Evolutionary conservation across 164 flowering plant species (phyloP).

Genomic region (Taxillus chinensis): DNA sequence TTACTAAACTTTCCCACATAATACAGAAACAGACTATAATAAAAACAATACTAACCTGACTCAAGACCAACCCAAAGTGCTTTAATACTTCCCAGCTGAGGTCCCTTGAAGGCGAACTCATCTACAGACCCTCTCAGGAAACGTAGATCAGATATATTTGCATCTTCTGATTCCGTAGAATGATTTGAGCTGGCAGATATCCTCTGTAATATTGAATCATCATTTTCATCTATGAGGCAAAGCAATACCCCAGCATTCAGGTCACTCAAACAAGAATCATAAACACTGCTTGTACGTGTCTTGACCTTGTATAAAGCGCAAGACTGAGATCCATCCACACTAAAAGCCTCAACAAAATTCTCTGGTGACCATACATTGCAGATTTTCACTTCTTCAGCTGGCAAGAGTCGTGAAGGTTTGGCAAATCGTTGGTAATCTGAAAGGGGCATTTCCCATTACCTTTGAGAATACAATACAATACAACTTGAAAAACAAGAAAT

Average conservation of each 20-base stretch:
- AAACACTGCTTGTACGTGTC: constrained; percentile 49
- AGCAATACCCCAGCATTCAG: constrained; percentile 52
- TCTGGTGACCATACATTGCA: constrained; percentile 20
- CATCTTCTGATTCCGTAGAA: constrained; percentile 12
- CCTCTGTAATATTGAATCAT: constrained; percentile 63
- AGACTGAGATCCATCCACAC: constrained; percentile 16
- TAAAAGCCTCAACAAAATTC: constrained; percentile 13
- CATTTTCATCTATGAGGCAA: constrained; percentile 68
- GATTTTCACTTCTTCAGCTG: constrained; percentile 40
- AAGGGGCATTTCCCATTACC: not conserved
- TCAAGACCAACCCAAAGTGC: constrained; percentile 80
- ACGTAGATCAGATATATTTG: constrained; percentile 18
- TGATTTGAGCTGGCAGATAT: constrained; percentile 26
- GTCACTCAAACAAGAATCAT: constrained; percentile 55
- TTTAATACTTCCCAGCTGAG: constrained; percentile 41
- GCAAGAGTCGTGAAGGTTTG: constrained; percentile 56
- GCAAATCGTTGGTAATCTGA: constrained; percentile 73
- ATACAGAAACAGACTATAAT: too few relatives aligned
- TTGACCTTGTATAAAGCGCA: constrained; percentile 33
- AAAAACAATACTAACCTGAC: constrained; percentile 45
- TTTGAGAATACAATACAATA: not conserved
- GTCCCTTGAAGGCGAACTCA: constrained; percentile 59
- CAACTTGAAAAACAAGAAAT: not conserved
- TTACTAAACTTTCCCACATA: too few relatives aligned
- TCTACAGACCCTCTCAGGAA: constrained; percentile 73